Base-by-base conservation (phyloP, 306 rosid genomes). In the Prunus salicina region DNA sequence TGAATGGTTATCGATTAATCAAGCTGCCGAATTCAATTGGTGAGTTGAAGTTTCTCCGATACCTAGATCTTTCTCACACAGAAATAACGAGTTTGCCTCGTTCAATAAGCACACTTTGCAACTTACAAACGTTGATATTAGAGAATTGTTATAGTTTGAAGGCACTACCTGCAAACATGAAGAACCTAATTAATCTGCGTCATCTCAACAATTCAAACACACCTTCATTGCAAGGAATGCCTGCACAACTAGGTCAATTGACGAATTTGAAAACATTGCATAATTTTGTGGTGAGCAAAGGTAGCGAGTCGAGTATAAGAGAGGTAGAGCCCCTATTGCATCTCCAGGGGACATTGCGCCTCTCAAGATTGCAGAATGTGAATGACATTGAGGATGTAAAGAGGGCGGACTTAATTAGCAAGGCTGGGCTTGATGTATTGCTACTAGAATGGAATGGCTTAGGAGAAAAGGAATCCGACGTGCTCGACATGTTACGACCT, bases 281-380 rank as follows among this genome's bases (percentile, higher is more conserved):
- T 15, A n/a, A 4, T 18, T 72, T 79, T 72, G 73, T 65, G 25
- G 12, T 79, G 14, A 34, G 72, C 2, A 18, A 52, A 25, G 5
- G 3, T 16, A 27, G 11, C 20, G 67, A 62, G 6, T 68, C 55
- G 0, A 13, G 47, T 3, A 11, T 71, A 30, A 18, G 12, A 24
- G 74, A 76, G 73, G 8, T 82, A 18, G 41, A 64, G 19, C 30
- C 45, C 24, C 51, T 82, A 2, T 12, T 20, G 6, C 58, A 62
- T 24, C 52, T 80, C 6, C 14, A 1, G 10, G 79, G 81, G 13
- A 53, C 32, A 1, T 66, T 84, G 27, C 13, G 2, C 6, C 24
- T 84, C 6, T 66, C 73, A 6, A 51, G 58, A 63, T 24, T 84
- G 1, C 70, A 84, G 20, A 76, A 80, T 70, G 69, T 73, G 22